phyloP scores from a whole-genome alignment of 495 filamentous ascomycete genomes.

The Sordaria brevicollis region DNA sequence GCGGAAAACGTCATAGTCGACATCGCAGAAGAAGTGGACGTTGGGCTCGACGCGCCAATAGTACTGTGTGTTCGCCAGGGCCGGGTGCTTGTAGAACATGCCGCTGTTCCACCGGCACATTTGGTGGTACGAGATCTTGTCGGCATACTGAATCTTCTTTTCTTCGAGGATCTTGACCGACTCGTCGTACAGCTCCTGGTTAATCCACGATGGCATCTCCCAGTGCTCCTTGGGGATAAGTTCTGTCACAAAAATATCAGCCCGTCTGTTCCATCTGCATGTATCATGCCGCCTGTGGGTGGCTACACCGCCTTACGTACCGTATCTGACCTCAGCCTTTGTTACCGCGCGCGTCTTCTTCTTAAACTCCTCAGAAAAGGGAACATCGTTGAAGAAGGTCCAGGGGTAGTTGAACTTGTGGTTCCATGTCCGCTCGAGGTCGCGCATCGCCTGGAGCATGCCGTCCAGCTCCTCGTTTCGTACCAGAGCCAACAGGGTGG shows the following conservation, averaged over 20 bases:
- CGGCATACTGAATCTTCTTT: slow-evolving; percentile 79
- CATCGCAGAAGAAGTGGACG: slow-evolving; percentile 97
- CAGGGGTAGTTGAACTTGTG: slow-evolving; percentile 99
- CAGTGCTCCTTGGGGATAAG: slow-evolving; percentile 90
- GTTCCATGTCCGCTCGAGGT: slow-evolving; percentile 94
- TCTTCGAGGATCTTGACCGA: slow-evolving; percentile 75
- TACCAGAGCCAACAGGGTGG: slow-evolving; percentile 87
- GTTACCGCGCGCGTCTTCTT: slow-evolving; percentile 61
- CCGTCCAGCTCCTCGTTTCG: slow-evolving; percentile 80
- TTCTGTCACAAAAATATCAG: slow-evolving; percentile 39
- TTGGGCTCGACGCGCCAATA: slow-evolving; percentile 99
- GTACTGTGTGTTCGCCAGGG: slow-evolving; percentile 68
- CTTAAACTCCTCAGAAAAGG: slow-evolving; percentile 91
- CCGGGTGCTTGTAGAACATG: slow-evolving; percentile 94
- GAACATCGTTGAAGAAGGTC: slow-evolving; percentile 97
- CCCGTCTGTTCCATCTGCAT: background rate
- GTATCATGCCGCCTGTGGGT: background rate
- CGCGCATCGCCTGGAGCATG: slow-evolving; percentile 76
- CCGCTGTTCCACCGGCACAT: slow-evolving; percentile 99
- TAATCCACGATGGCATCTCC: slow-evolving; percentile 87
- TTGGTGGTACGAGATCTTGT: slow-evolving; percentile 86
- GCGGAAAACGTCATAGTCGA: slow-evolving; percentile 98
- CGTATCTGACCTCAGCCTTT: slow-evolving; percentile 75
- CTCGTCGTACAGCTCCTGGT: slow-evolving; percentile 72
- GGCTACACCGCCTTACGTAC: slow-evolving; percentile 34